Evolutionary conservation across 108 stramenopile genomes (phyloP).

Genomic region (Aurantiochytrium sp.): DNA sequence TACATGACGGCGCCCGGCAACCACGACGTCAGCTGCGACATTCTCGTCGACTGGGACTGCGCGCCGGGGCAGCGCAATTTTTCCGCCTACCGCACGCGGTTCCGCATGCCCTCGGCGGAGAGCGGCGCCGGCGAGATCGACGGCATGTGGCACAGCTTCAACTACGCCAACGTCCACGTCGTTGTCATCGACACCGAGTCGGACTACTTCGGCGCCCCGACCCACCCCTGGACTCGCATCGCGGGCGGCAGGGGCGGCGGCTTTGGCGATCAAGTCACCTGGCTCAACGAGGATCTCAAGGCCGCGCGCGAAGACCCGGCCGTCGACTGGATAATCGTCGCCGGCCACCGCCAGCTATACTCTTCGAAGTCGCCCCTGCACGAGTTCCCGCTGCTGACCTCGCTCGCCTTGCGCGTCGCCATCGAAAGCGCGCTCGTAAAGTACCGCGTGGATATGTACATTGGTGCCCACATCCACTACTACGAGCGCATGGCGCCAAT

Average conservation of each 20-base stretch:
- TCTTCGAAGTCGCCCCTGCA: not conserved
- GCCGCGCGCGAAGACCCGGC: slow-evolving; percentile 28
- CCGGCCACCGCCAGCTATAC: slow-evolving; percentile 49
- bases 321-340: slow-evolving; percentile 46
- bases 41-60: slow-evolving; percentile 29
- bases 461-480: slow-evolving; percentile 43
- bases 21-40: slow-evolving; percentile 51
- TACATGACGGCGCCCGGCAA: slow-evolving; percentile 56
- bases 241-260: slow-evolving; percentile 42
- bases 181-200: slow-evolving; percentile 50
- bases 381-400: not conserved
- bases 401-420: not conserved
- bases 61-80: slow-evolving; percentile 40
- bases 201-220: slow-evolving; percentile 42
- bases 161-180: slow-evolving; percentile 52
- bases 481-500: slow-evolving; percentile 41
- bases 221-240: slow-evolving; percentile 2
- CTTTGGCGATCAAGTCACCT: slow-evolving; percentile 50
- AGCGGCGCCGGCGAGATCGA: slow-evolving; percentile 33
- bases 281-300: slow-evolving; percentile 43
- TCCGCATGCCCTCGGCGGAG: slow-evolving; percentile 54
- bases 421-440: slow-evolving; percentile 32
- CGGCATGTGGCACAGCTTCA: slow-evolving; percentile 55
- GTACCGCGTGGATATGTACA: slow-evolving; percentile 42
- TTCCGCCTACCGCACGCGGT: slow-evolving; percentile 49